These are phyloP conservation scores for Fragaria ananassa DNA, from an alignment of 306 rosid genomes.

Conservation along the genomic window DNA sequence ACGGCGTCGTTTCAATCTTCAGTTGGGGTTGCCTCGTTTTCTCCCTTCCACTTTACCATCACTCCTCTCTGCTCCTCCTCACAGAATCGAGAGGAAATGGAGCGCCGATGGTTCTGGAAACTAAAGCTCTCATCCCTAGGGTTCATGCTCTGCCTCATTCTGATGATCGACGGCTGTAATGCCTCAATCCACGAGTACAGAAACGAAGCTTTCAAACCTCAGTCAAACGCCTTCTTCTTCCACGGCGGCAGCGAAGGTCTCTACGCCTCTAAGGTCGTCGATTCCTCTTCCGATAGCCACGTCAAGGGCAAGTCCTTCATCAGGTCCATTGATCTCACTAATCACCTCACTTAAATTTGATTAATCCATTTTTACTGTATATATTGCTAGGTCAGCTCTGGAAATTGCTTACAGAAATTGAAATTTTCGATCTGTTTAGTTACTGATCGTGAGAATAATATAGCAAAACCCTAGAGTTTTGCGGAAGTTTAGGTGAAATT, in stretches of 20 bases:
- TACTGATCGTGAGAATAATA: not conserved
- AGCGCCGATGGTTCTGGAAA: not conserved
- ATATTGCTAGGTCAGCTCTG: not conserved
- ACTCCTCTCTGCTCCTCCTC: not conserved
- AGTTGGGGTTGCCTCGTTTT: not conserved
- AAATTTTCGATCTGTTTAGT: not conserved
- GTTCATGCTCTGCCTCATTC: slow-evolving; percentile 9
- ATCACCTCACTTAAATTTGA: not conserved
- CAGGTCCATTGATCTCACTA: slow-evolving; percentile 29
- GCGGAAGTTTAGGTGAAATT: not conserved
- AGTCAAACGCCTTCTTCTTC: slow-evolving; percentile 92
- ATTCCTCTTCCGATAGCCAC: slow-evolving; percentile 28
- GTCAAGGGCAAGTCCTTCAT: slow-evolving; percentile 65
- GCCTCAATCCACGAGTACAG: slow-evolving; percentile 79
- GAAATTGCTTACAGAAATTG: not conserved
- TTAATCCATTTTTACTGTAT: not conserved
- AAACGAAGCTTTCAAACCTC: slow-evolving; percentile 53
- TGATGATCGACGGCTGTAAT: slow-evolving; percentile 11
- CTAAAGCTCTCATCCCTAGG: slow-evolving; percentile 2
- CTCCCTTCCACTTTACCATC: not conserved
- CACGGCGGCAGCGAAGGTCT: slow-evolving; percentile 92
- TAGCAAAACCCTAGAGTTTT: not conserved
- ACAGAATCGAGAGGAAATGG: not conserved
- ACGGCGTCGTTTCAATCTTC: no score
- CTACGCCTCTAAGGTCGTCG: slow-evolving; percentile 48